These are phyloP conservation scores for Entelexis sorbosivorans DNA, from an alignment of 1,139 yeast species.

Conservation along the genomic window DNA sequence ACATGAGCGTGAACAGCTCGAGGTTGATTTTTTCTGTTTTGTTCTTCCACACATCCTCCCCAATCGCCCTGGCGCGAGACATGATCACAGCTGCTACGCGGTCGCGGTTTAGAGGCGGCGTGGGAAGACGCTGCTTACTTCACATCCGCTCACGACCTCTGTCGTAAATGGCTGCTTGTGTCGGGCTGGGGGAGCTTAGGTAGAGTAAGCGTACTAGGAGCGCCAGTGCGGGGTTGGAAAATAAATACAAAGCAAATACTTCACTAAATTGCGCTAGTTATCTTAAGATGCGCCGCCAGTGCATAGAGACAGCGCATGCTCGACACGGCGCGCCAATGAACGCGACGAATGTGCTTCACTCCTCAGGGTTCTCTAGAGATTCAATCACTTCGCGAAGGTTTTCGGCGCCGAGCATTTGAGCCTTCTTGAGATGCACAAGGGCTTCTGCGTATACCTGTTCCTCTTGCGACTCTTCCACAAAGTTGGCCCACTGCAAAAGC, in stretches of 20 bases:
- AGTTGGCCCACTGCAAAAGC: constrained; percentile 63
- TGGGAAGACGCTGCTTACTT: neutral
- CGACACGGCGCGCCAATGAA: too few relatives aligned
- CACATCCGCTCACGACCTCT: neutral
- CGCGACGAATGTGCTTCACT: neutral
- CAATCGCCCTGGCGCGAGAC: constrained; percentile 50
- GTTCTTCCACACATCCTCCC: constrained; percentile 91
- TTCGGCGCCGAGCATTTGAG: constrained; percentile 20
- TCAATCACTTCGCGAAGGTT: constrained; percentile 21
- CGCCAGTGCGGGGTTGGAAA: too few relatives aligned
- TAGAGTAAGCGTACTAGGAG: too few relatives aligned
- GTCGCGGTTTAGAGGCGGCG: neutral
- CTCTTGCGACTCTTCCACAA: constrained; percentile 58
- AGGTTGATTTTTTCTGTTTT: constrained; percentile 82
- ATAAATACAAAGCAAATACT: too few relatives aligned
- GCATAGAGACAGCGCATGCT: too few relatives aligned
- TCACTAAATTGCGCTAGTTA: too few relatives aligned
- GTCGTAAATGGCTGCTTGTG: too few relatives aligned
- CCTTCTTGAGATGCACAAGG: constrained; percentile 31
- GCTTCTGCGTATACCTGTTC: constrained; percentile 56
- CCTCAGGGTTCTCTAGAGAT: constrained; percentile 16
- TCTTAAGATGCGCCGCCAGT: too few relatives aligned
- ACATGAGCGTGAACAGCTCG: constrained; percentile 82
- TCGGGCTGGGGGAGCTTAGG: too few relatives aligned
- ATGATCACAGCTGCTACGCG: constrained; percentile 25